Evolutionary conservation across 768 basidiomycete genomes (phyloP).

Genomic region (Suillus clintonianus): DNA sequence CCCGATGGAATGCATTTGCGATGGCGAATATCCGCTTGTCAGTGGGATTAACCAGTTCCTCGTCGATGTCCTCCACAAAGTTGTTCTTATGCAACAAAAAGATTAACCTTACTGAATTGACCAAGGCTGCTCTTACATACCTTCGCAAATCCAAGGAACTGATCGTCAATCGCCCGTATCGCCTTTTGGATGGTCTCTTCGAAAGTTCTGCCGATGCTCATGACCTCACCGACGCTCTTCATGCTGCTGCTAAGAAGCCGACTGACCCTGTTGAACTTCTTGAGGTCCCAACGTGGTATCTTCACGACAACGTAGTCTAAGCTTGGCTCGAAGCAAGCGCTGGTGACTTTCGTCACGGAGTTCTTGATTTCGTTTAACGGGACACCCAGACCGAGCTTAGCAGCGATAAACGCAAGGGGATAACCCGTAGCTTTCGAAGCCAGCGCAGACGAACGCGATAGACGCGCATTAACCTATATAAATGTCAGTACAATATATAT

Average conservation of each 20-base stretch:
- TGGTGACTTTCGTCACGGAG: slow-evolving; percentile 94
- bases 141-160: slow-evolving; percentile 90
- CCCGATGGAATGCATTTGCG: slow-evolving; percentile 88
- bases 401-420: slow-evolving; percentile 96
- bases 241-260: slow-evolving; percentile 90
- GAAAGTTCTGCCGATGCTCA: slow-evolving; percentile 98
- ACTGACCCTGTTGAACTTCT: slow-evolving; percentile 96
- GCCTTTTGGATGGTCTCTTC: slow-evolving; percentile 99
- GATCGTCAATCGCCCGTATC: slow-evolving; percentile 94
- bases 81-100: slow-evolving; percentile 59
- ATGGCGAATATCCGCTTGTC: slow-evolving; percentile 98
- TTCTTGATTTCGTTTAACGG: slow-evolving; percentile 98
- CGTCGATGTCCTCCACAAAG: slow-evolving; percentile 86
- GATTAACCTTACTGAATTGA: neutral
- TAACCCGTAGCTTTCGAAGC: slow-evolving; percentile 99
- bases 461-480: slow-evolving; percentile 85
- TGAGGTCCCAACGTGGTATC: slow-evolving; percentile 98
- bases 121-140: slow-evolving; percentile 33
- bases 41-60: slow-evolving; percentile 91
- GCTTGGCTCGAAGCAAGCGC: slow-evolving; percentile 97
- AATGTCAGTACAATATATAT: slow-evolving; percentile 7
- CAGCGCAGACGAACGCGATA: slow-evolving; percentile 95
- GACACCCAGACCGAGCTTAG: slow-evolving; percentile 95
- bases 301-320: slow-evolving; percentile 98
- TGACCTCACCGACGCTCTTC: slow-evolving; percentile 99